These are phyloP conservation scores for maize (Zea mays) DNA, from an alignment of 176 grass and related monocot species.

Conservation along the genomic window Zm-B73-REFERENCE-NAM-5.0 NC_050102.1:139383501-139384000, in stretches of 20 bases:
- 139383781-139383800: not conserved
- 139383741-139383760: not conserved
- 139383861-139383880: conserved; percentile 24
- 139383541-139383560: not conserved
- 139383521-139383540: not conserved
- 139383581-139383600: not conserved
- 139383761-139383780: conserved; percentile 31
- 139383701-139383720: not conserved
- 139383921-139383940: not conserved
- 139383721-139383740: conserved; percentile 3
- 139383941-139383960: not conserved
- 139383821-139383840: not conserved
- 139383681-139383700: not conserved
- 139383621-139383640: not conserved
- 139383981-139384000: conserved; percentile 13
- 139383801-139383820: not conserved
- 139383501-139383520: not conserved
- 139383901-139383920: not conserved
- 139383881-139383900: not conserved
- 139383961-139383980: not conserved
- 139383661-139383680: not conserved
- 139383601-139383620: not conserved
- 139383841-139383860: not conserved
- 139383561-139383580: not conserved
- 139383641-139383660: no score